Evolutionary conservation across 139 green algal genomes (phyloP).

Genomic region (Microglena sp.): DNA sequence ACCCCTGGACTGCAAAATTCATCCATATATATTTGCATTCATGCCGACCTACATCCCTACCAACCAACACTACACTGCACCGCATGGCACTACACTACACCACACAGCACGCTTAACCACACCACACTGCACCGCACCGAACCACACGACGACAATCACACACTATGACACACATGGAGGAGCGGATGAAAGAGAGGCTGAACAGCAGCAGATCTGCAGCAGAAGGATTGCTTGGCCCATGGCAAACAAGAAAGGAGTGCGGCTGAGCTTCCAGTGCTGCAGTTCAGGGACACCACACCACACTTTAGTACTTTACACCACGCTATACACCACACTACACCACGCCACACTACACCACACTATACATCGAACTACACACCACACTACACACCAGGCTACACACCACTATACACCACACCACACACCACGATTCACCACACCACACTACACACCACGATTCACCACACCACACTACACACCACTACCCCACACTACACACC

Average conservation of each 20-base stretch:
- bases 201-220: no score
- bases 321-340: neutral
- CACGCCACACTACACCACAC: no score
- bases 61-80: neutral
- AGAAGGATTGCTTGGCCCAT: constrained; percentile 33
- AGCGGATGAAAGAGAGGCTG: constrained; percentile 67
- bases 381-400: neutral
- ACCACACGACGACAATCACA: no score
- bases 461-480: neutral
- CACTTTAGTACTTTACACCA: neutral
- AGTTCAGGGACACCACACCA: neutral
- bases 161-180: no score
- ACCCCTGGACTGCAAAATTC: no score
- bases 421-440: neutral
- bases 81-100: no score
- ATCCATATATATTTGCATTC: no score
- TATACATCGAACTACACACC: neutral
- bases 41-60: no score
- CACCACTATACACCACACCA: neutral
- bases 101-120: no score
- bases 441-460: neutral
- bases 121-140: no score
- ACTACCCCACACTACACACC: neutral
- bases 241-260: constrained; percentile 64
- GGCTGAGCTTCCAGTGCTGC: constrained; percentile 78